Percentiles rank a stretch among this genome's conserved stretches.
These are phyloP conservation scores for Cryptosporidium parvum DNA, from an alignment of 169 alveolate genomes.

Conservation along the genomic window DNA sequence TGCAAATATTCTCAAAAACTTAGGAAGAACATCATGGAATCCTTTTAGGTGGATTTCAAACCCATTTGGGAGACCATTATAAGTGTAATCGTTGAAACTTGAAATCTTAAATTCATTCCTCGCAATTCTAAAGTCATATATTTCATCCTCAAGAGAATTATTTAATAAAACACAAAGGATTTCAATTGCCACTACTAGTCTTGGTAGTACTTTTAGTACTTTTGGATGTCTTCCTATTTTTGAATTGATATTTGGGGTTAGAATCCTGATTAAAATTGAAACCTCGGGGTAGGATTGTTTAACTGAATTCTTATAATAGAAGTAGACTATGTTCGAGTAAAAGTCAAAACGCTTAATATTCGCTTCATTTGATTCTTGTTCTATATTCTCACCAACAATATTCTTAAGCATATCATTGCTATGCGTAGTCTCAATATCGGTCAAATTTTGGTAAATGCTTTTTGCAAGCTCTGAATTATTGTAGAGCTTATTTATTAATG, in stretches of 20 bases:
- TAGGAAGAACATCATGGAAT: constrained; percentile 24
- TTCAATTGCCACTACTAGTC: constrained; percentile 32
- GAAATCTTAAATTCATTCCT: constrained; percentile 43
- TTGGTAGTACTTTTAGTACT: constrained; percentile 27
- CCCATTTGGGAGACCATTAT: constrained; percentile 43
- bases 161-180: constrained; percentile 8
- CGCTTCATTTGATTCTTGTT: not conserved
- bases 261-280: constrained; percentile 22
- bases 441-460: no score
- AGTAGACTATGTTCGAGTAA: constrained; percentile 32
- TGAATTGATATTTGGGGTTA: constrained; percentile 29
- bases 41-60: constrained; percentile 34
- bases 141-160: constrained; percentile 48
- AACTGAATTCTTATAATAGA: constrained; percentile 29
- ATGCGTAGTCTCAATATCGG: not conserved
- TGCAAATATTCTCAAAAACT: constrained; percentile 32
- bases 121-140: constrained; percentile 9
- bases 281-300: constrained; percentile 24
- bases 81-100: constrained; percentile 20
- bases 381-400: not conserved
- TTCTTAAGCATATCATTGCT: not conserved
- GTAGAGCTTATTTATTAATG: no score
- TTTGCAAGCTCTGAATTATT: not conserved
- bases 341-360: not conserved
- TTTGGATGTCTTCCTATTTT: not conserved